Base-by-base conservation (phyloP, 2,329 filamentous ascomycete genomes). In the Phoma sp. region DNA sequence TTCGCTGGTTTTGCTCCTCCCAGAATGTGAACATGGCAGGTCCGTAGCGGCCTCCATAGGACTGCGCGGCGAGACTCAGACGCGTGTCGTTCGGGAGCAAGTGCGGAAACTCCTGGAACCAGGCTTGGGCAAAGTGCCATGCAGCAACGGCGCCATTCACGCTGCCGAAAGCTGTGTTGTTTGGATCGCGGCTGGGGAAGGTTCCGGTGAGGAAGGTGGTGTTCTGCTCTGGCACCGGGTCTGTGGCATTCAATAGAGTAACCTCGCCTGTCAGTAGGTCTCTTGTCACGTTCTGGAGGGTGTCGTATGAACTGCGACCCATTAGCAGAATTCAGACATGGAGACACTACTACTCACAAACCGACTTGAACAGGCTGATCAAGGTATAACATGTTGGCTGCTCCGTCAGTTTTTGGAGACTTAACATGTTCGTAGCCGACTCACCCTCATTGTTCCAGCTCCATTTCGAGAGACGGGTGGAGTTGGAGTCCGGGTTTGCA, bases 361-460 rank as follows among this genome's bases (percentile, higher is more conserved):
- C 85, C 85, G 3, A 84, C 81, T 51, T 85, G 81, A 17, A 79
- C 81, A 5, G 84, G 88, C 70, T 89, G 86, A 65, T 90, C 87
- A 62, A 90, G 82, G 72, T 88, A 90, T 17, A 90, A 79, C 71
- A 71, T 71, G 54, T 71, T 70, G 33, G 68, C 50, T 53, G n/a
- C 8, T 13, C 3, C 0, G 10, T 57, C 19, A 46, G 27, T 21
- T 39, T n/a, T 19, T 22, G 4, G 21, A 15, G 6, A 27, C 1
- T 6, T 3, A 2, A 1, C 7, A n/a, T 6, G 1, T 9, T 25
- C 10, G 2, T 2, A 13, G 6, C 32, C 19, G 21, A 31, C 50
- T n/a, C 19, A 53, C 50, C 63, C 25, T 70, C 68, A 38, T 69
- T 71, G 61, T 71, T 72, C 58, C 67, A 72, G 7, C 60, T 63